Evolutionary conservation across 306 rosid genomes (phyloP), one percentile per base, ranked within the genome.

Genomic region (Malus asiatica): DNA sequence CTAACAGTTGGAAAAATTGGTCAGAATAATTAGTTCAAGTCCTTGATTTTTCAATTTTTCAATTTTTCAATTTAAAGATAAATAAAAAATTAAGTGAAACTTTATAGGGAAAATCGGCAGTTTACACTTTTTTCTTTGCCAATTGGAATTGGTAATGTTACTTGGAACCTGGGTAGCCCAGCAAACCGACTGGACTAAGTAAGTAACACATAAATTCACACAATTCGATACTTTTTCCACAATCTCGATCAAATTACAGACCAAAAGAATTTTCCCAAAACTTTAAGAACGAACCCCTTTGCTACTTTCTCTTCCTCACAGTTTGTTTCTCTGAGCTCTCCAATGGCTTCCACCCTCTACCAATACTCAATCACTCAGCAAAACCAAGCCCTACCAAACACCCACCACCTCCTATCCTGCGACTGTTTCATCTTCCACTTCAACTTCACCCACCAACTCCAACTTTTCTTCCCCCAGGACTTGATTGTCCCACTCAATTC

Each of bases 311-410:
- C 30, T 59, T 12, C 25, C 45, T 42, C 74, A 4, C 45, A 52
- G 58, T 70, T 71, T 29, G 14, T n/a, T 55, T 58, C 42, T 10
- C 44, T 30, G 19, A 16, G 66, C 69, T 73, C 77, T 72, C 53
- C 63, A 46, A 69, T 78, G 79, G 84, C 45, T 42, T 42, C 70
- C 30, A 75, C 84, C 38, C 76, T 80, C 46, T 80, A 75, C 80
- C 72, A 70, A 8, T 70, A 70, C 84, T 57, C 70, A 7, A 64
- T 75, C 63, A 52, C 32, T 63, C 79, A 40, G 38, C 71, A 60
- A 29, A 29, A 68, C 38, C 74, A 62, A 60, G 62, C 30, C 53
- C 61, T 70, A 1, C 61, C 63, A 72, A 53, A 64, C n/a, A 75
- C 80, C 70, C 80, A 75, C 55, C 80, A 62, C 76, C 72, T 70